Base-by-base conservation (phyloP, 306 rosid genomes). In the Gastrolobium bilobum region DNA sequence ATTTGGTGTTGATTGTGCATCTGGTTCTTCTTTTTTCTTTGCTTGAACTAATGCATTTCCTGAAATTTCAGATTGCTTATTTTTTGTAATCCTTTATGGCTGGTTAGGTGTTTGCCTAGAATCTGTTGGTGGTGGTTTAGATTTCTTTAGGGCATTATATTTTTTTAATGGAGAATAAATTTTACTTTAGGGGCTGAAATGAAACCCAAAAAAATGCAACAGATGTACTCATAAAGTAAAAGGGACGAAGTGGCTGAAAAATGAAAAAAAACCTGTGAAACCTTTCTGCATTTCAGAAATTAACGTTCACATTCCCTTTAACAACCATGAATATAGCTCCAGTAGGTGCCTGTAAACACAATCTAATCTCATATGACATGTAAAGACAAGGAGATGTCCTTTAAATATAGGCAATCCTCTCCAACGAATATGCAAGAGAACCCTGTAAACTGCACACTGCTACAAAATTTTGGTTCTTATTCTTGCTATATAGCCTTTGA, bases 1-100 rank as follows among this genome's bases (percentile, higher is more conserved):
- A 39, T 95, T 95, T 85, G 98, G 99, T 60, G 97, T 95, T 46
- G 99, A 95, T 61, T 95, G 99, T 88, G 99, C 99, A 78, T 95
- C 99, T 90, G 99, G 99, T 94, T 76, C 47, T 85, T 79, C 73
- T 79, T 62, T 37, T 82, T 33, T 50, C 51, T 48, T 56, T 82
- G 64, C 60, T 29, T 79, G 29, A 37, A 60, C 40, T 66, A 61
- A 56, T 71, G 62, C 34, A 62, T 68, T 60, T 69, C 14, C 50
- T 26, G 13, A 80, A 70, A 70, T 61, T 82, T 31, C 40, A 14
- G 43, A 10, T 71, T 56, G 40, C 14, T 72, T 58, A 6, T 34
- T n/a, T 34, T 53, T 68, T 54, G 52, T 66, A 4, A 30, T 66
- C 47, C 26, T 43, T 10, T 66, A 73, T 64, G 54, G 66, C 6